Evolutionary conservation across 2,329 filamentous ascomycete species (phyloP).

Genomic region (Paecilomyces variotii): DNA sequence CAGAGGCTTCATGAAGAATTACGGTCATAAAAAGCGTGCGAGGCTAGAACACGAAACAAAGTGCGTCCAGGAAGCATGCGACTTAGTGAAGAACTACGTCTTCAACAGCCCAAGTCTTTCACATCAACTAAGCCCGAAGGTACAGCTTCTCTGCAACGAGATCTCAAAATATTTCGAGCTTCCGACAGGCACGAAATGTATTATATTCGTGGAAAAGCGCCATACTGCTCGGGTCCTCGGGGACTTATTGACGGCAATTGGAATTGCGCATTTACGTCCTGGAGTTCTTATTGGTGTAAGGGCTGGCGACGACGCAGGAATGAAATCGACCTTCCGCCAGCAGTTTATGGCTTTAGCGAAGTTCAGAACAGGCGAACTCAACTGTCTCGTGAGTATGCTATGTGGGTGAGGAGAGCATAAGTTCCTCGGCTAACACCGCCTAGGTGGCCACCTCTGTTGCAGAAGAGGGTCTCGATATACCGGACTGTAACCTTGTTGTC

Average conservation of each 20-base stretch:
- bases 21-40: constrained; percentile 11
- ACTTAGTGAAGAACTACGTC: constrained; percentile 46
- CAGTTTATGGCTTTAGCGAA: constrained; percentile 67
- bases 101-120: constrained; percentile 34
- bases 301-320: constrained; percentile 44
- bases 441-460: constrained; percentile 57
- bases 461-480: constrained; percentile 60
- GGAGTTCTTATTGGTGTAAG: constrained; percentile 58
- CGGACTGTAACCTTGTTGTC: constrained; percentile 58
- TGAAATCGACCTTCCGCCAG: constrained; percentile 60
- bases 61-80: constrained; percentile 51
- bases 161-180: constrained; percentile 56
- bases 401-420: background rate
- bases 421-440: constrained; percentile 6
- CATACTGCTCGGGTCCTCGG: constrained; percentile 67
- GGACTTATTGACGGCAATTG: constrained; percentile 56
- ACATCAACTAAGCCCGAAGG: constrained; percentile 62
- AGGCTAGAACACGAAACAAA: constrained; percentile 46
- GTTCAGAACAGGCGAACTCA: constrained; percentile 51
- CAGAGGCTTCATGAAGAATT: constrained; percentile 6
- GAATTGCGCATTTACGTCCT: constrained; percentile 51
- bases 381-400: constrained; percentile 39
- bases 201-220: constrained; percentile 77
- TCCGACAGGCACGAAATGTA: constrained; percentile 58
- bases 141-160: constrained; percentile 53